Evolutionary conservation across 2,329 filamentous ascomycete genomes (phyloP).

Genomic region (Cadophora sp.): DNA sequence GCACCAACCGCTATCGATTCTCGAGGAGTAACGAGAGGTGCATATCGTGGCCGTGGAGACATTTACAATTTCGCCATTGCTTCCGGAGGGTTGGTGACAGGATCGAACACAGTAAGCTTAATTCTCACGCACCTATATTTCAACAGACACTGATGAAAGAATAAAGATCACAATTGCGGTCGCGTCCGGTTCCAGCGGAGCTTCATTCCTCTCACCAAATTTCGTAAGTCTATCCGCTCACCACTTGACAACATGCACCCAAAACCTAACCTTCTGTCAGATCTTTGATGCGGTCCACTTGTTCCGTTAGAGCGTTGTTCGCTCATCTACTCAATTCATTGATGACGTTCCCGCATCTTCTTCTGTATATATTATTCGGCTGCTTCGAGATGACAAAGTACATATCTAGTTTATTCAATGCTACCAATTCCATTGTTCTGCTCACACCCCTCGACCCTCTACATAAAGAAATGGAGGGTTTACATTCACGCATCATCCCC

Average conservation of each 20-base stretch:
- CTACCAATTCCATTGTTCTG: background rate
- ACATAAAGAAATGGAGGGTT: no score
- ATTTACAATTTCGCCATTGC: slow-evolving; percentile 69
- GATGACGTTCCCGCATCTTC: background rate
- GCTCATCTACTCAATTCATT: background rate
- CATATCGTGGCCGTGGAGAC: slow-evolving; percentile 68
- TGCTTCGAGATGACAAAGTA: background rate
- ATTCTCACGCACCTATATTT: no score
- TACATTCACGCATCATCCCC: no score
- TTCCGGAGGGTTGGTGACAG: slow-evolving; percentile 62
- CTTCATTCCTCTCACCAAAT: slow-evolving; percentile 63
- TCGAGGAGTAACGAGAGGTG: slow-evolving; percentile 69
- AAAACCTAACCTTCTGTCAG: slow-evolving; percentile 1
- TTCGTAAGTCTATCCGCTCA: slow-evolving; percentile 47
- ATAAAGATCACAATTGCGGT: slow-evolving; percentile 61
- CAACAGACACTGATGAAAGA: background rate
- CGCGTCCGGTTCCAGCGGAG: slow-evolving; percentile 63
- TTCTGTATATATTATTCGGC: slow-evolving; percentile 12
- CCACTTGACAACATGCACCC: background rate
- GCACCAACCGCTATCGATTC: slow-evolving; percentile 69
- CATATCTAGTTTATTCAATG: background rate
- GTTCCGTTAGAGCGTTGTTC: slow-evolving; percentile 12
- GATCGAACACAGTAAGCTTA: slow-evolving; percentile 60
- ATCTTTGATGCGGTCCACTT: slow-evolving; percentile 22
- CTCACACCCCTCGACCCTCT: background rate